Base-by-base conservation (phyloP, 495 filamentous ascomycete genomes). In the Neurospora intermedia region DNA sequence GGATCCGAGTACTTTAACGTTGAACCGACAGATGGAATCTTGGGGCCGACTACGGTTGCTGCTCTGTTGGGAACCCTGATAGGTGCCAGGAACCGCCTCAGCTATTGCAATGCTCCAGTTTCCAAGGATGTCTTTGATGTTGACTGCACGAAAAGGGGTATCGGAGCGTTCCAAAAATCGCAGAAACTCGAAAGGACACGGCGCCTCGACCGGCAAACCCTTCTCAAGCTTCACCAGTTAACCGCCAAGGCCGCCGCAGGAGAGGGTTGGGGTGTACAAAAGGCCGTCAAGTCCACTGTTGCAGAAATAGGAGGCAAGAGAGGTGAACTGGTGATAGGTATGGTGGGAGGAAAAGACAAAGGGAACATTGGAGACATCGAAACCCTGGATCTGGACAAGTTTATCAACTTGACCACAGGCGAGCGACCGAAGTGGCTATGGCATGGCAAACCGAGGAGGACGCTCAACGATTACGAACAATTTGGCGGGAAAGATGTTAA, bases 261-360 rank as follows among this genome's bases (percentile, higher is more conserved):
- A 9, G 92, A 97, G 74, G 74, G 83, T 45, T 85, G 88, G 88
- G 92, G 89, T 6, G 89, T 94, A 23, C 92, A 92, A 41, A 93
- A 93, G 77, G 94, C 95, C 20, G 92, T 99, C 74, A 98, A 98
- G 78, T 96, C 93, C 8, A 97, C 95, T 3, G 91, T 98, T 73
- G 94, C 93, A 9, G 96, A 98, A 80, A 88, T 99, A 42, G 91
- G 93, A 74, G 96, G 96, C n/a, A 97, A 98, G 80, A 91, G 95
- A 62, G 93, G 93, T 42, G 94, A 97, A 77, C 92, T 98, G 85
- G 91, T 97, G 69, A 93, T 96, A 84, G 93, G 91, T 6, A 96
- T 95, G 90, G 93, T 97, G 16, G 91, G 92, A n/a, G 91, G 90
- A 35, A 88, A 90, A 43, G 94, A 97, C 74, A 95, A 96, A 80